A percentile compares a stretch with the other conserved stretches of the same genome.
These are phyloP conservation scores for Chlamydomonas incerta DNA, from an alignment of 139 green algal species.

Conservation along the genomic window DNA sequence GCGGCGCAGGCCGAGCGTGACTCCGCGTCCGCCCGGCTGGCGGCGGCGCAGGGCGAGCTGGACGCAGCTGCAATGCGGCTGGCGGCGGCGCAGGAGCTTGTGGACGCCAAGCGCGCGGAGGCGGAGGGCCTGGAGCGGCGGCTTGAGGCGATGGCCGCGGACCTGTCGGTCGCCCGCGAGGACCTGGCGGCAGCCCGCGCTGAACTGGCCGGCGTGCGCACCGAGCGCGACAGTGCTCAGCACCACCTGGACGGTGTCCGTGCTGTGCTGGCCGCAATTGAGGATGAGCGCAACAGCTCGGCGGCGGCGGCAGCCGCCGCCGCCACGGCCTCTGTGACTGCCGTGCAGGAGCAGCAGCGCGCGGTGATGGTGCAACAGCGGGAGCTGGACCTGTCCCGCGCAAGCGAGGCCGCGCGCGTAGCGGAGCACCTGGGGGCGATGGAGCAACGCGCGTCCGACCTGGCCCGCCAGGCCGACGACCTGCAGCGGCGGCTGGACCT, in stretches of 20 bases:
- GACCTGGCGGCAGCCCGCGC: neutral
- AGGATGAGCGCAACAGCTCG: constrained; percentile 6
- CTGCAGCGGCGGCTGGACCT: constrained; percentile 12
- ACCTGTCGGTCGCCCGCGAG: neutral
- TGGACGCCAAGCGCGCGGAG: neutral
- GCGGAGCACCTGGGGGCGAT: constrained; percentile 1
- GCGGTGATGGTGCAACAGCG: neutral
- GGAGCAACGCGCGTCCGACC: neutral
- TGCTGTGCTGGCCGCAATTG: constrained; percentile 2
- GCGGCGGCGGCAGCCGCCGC: neutral
- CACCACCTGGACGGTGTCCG: constrained; percentile 13
- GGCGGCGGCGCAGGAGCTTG: neutral
- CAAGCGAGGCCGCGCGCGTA: neutral
- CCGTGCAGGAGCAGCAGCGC: constrained; percentile 7
- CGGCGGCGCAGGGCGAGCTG: neutral
- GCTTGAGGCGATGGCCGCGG: neutral
- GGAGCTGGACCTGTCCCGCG: neutral
- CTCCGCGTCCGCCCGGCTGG: neutral
- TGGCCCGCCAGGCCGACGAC: neutral
- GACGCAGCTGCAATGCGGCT: neutral
- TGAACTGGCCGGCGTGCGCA: neutral
- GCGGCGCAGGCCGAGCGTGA: neutral
- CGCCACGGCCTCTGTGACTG: neutral
- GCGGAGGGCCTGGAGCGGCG: neutral
- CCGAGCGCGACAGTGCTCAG: neutral